Conservation (phyloP, 169 alveolate species). For the Plasmodium reichenowi region DNA sequence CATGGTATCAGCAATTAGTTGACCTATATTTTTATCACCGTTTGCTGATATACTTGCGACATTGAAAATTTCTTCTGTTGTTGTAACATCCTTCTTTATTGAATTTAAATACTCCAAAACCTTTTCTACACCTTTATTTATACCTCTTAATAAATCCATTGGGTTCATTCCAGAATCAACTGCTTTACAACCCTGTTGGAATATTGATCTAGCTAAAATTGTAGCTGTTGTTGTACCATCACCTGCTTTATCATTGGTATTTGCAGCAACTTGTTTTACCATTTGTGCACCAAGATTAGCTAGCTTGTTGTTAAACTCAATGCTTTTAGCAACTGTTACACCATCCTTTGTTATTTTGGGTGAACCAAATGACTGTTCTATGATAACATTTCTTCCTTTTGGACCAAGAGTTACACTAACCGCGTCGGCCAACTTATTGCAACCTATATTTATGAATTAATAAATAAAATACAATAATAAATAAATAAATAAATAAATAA, state of each 20-base stretch:
- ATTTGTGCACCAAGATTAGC: constrained; percentile 98
- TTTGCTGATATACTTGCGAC: constrained; percentile 99
- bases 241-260: constrained; percentile 99
- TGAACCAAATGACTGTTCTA: constrained; percentile 94
- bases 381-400: constrained; percentile 98
- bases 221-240: constrained; percentile 99
- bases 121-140: constrained; percentile 84
- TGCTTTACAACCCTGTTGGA: constrained; percentile 98
- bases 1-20: constrained; percentile 97
- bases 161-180: constrained; percentile 99
- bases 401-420: constrained; percentile 99
- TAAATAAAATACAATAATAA: neutral
- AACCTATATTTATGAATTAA: constrained; percentile 78
- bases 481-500: neutral
- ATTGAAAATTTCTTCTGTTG: constrained; percentile 87
- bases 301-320: constrained; percentile 95
- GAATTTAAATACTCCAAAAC: constrained; percentile 83
- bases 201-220: constrained; percentile 98
- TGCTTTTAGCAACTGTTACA: constrained; percentile 99
- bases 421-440: constrained; percentile 98
- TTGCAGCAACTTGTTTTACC: constrained; percentile 97
- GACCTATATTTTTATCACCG: constrained; percentile 97
- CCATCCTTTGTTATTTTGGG: constrained; percentile 99
- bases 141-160: constrained; percentile 97
- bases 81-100: constrained; percentile 85